Base-by-base conservation (phyloP, 176 grass and related monocot species). In the Panicum miliaceum region DNA sequence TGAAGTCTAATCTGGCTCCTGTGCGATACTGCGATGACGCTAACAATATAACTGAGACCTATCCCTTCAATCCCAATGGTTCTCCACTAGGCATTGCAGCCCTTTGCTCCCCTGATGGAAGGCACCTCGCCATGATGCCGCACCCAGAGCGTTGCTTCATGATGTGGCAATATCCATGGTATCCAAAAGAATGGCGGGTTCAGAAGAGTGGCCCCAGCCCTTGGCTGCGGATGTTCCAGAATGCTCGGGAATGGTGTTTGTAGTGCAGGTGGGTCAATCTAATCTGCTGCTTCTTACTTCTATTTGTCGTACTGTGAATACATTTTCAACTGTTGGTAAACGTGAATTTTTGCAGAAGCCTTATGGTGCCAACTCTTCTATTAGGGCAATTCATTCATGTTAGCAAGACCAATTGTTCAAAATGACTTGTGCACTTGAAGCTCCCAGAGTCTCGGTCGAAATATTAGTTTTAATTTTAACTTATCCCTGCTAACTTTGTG, bases 141-240 rank as follows among this genome's bases (percentile, higher is more conserved):
- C 96, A 99, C 76, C 96, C 96, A 0, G 93, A 99, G 64, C 87
- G 93, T 68, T 96, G 89, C 80, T 99, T 96, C 76, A 94, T 99
- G 96, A 99, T 99, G 93, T 94, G 96, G 96, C 93, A 99, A 73
- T 96, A 90, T 79, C 93, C 91, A 57, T 99, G 93, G 96, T 94
- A 92, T 81, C 96, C 93, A 3, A 96, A 95, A 67, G 89, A 96
- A 34, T 96, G 96, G 96, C 77, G 83, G 50, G 78, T 94, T 83
- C 90, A 96, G 63, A 89, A 84, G 90, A 89, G 79, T 67, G 77
- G 91, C 7, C 96, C 93, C 15, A 99, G 96, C 37, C 96, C 93
- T 62, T 99, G 93, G 91, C 25, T 96, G 46, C 78, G 64, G 36
- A 94, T 98, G 96, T 98, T 98, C 84, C 93, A 98, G 80, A 98